Percentiles rank a stretch among this genome's conserved stretches.
Evolutionary conservation across 1,139 yeast genomes (phyloP).

Genomic region (Kurtzmaniella quercitrusa): DNA sequence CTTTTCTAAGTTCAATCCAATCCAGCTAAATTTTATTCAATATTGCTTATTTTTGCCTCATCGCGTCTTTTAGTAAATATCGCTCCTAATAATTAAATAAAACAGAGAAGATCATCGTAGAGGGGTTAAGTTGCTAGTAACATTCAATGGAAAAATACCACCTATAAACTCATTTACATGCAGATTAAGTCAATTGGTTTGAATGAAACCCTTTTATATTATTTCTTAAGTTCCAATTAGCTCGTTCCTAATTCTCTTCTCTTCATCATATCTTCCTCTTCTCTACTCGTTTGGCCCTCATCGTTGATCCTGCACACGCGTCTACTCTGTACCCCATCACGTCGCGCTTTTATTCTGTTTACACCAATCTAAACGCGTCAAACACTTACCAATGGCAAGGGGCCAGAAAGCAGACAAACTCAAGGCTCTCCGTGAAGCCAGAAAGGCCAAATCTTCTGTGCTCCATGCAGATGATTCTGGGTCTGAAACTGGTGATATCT

Average conservation of each 20-base stretch:
- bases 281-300: not conserved
- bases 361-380: conserved; percentile 1
- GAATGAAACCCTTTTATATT: no score
- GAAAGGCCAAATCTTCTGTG: conserved; percentile 31
- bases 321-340: not conserved
- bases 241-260: not conserved
- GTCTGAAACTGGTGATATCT: conserved; percentile 44
- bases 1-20: no score
- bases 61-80: no score
- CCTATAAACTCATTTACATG: no score
- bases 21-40: no score
- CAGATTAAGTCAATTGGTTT: no score
- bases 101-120: no score
- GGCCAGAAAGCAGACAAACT: conserved; percentile 7
- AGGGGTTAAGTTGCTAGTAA: no score
- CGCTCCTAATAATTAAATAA: no score
- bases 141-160: no score
- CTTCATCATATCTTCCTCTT: not conserved
- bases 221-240: not conserved
- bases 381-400: conserved; percentile 4
- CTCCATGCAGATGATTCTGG: conserved; percentile 12
- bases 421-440: conserved; percentile 32
- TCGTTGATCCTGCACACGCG: not conserved
- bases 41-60: no score
- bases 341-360: conserved; percentile 4